Percentiles rank a stretch among this genome's conserved stretches.
phyloP scores from a whole-genome alignment of 1,284 basidiomycete species.

The Pholiota adiposa region DNA sequence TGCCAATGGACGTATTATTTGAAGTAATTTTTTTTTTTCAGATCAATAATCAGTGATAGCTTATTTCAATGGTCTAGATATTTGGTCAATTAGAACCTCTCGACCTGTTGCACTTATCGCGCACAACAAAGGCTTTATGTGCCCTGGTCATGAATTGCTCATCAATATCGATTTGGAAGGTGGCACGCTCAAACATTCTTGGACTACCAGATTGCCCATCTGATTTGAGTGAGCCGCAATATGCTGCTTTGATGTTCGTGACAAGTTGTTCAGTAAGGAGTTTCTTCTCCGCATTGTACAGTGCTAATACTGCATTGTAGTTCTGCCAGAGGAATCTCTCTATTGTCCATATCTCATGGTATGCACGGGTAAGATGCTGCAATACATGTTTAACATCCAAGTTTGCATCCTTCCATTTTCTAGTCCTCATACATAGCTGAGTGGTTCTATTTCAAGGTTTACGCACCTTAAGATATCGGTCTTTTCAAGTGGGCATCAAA shows the following conservation, averaged over 20 bases:
- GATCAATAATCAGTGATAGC: too few species aligned
- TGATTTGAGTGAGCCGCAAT: conserved; percentile 31
- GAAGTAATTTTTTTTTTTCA: too few species aligned
- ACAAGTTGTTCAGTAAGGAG: conserved; percentile 28
- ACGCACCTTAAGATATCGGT: neutral
- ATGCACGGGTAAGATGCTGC: conserved; percentile 14
- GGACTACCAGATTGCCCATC: conserved; percentile 30
- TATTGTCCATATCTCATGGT: conserved; percentile 10
- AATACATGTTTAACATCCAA: conserved; percentile 8
- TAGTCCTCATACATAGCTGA: neutral
- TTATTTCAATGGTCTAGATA: neutral
- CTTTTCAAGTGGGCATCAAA: neutral
- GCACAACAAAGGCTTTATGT: neutral
- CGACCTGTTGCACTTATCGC: conserved; percentile 2
- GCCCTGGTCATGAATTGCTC: neutral
- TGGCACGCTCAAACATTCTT: conserved; percentile 16
- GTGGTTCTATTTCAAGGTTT: neutral
- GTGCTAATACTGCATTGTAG: neutral
- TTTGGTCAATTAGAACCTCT: conserved; percentile 1
- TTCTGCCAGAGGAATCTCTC: conserved; percentile 1
- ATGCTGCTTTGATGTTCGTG: conserved; percentile 28
- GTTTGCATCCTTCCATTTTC: neutral
- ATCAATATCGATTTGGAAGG: conserved; percentile 1
- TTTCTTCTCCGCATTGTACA: neutral
- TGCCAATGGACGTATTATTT: too few species aligned